Base-by-base conservation (phyloP, 2,329 filamentous ascomycete genomes). In the Ascochyta koolunga region DNA sequence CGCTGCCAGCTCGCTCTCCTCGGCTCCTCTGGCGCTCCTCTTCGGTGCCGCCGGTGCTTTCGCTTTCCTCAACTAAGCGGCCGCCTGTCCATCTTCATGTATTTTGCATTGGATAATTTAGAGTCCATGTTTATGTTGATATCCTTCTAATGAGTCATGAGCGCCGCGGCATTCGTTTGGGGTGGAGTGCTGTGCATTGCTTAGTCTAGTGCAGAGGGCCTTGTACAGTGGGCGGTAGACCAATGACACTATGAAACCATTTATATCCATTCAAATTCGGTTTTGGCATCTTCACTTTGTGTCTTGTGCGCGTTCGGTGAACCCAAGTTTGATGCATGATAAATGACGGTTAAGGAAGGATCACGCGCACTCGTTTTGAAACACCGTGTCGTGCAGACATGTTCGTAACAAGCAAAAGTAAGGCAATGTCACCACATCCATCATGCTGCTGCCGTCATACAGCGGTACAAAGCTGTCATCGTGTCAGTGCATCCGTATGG, bases 21-120 rank as follows among this genome's bases (percentile, higher is more conserved):
- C 51, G 3, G 51, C 51, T 32, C 51, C 51, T 41, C 45, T 54
- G 27, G 51, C 51, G 45, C 51, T 54, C 45, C 67, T 77, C 54
- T 64, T 78, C 50, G 70, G 77, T 50, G 76, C 71, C 45, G 66
- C 74, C 18, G 77, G 73, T 50, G 77, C 75, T 29, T 70, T 78
- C 52, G 70, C 72, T 40, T 77, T 75, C 67, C 68, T 77, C 53
- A 68, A 69, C 59, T 76, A 76, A 68, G 60, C 54, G 48, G 37
- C 41, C 38, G 15, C 40, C 43, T 59, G 42, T 51, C 35, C 47
- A 37, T 59, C 48, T 50, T 40, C 50, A 63, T 55, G 55, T 59
- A 57, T 56, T 40, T 54, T 48, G 56, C 58, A 62, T 64, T 59
- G 51, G 61, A 64, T 58, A 58, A 45, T 55, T 32, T 50, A 54